Evolutionary conservation across 2,329 filamentous ascomycete genomes (phyloP).

Genomic region (Claviceps sorghi): DNA sequence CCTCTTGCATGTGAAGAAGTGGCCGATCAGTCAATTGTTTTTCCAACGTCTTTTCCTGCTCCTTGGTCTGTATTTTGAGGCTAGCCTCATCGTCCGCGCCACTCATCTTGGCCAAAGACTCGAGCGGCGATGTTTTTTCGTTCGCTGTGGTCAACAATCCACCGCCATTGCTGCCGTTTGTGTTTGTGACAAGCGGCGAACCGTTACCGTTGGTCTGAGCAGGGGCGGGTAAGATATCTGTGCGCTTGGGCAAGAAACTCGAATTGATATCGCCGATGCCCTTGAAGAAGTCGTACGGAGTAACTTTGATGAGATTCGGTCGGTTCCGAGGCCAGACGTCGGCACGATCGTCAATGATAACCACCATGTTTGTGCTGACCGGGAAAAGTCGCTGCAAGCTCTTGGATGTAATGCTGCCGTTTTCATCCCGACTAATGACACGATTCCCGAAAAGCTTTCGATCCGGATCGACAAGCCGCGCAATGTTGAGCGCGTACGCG

Average conservation of each 20-base stretch:
- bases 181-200: constrained; percentile 4
- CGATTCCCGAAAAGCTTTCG: constrained; percentile 83
- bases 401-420: constrained; percentile 83
- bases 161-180: background rate
- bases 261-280: constrained; percentile 98
- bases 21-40: constrained; percentile 83
- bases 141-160: constrained; percentile 5
- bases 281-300: constrained; percentile 93
- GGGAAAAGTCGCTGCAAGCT: constrained; percentile 83
- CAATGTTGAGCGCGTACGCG: constrained; percentile 87
- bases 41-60: constrained; percentile 76
- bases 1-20: constrained; percentile 79
- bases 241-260: constrained; percentile 76
- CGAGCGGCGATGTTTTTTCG: constrained; percentile 36
- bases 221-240: constrained; percentile 31
- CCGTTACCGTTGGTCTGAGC: constrained; percentile 15
- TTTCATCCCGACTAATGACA: constrained; percentile 93
- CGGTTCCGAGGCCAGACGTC: constrained; percentile 91
- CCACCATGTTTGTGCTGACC: constrained; percentile 96
- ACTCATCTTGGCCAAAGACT: constrained; percentile 64
- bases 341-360: constrained; percentile 93
- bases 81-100: constrained; percentile 52
- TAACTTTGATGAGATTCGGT: constrained; percentile 85
- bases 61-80: constrained; percentile 61
- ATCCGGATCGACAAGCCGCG: constrained; percentile 82